A percentile compares a stretch with the other conserved stretches of the same genome.
Evolutionary conservation across 2,329 filamentous ascomycete species (phyloP).

Genomic region (Fusarium nematophilum): DNA sequence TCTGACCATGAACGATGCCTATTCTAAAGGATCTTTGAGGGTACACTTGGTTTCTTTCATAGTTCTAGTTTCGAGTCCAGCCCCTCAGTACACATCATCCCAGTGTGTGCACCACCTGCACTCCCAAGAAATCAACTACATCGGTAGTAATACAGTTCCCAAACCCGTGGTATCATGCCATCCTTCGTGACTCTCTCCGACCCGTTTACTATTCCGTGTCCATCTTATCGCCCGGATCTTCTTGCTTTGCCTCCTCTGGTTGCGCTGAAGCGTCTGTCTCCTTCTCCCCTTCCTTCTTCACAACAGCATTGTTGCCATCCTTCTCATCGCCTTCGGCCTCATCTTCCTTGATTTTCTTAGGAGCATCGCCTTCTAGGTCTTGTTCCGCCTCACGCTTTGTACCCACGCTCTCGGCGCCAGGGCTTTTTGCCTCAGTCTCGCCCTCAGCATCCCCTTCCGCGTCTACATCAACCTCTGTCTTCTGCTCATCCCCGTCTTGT

Average conservation of each 20-base stretch:
- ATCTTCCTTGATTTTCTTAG: conserved; percentile 64
- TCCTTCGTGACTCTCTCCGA: conserved; percentile 5
- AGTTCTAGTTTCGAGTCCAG: neutral
- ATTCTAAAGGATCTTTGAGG: no score
- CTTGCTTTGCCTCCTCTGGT: conserved; percentile 36
- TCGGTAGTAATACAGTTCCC: neutral
- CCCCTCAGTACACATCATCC: neutral
- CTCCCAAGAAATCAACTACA: neutral
- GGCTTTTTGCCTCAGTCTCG: conserved; percentile 45
- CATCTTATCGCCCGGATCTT: conserved; percentile 39
- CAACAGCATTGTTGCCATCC: conserved; percentile 19
- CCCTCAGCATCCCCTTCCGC: conserved; percentile 37
- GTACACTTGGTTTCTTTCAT: no score
- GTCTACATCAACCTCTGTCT: conserved; percentile 27
- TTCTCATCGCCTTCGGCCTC: conserved; percentile 54
- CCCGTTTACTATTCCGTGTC: conserved; percentile 38
- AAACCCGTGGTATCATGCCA: conserved; percentile 19
- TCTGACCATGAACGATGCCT: no score
- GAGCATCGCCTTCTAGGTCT: conserved; percentile 52
- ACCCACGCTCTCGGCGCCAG: conserved; percentile 49
- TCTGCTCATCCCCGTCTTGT: conserved; percentile 45
- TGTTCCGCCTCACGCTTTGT: conserved; percentile 68
- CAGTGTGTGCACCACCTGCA: conserved; percentile 1
- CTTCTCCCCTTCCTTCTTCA: conserved; percentile 9
- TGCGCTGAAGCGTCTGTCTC: conserved; percentile 19